Conservation (phyloP, 805 yeast genomes). For the Pichia manshurica region DNA sequence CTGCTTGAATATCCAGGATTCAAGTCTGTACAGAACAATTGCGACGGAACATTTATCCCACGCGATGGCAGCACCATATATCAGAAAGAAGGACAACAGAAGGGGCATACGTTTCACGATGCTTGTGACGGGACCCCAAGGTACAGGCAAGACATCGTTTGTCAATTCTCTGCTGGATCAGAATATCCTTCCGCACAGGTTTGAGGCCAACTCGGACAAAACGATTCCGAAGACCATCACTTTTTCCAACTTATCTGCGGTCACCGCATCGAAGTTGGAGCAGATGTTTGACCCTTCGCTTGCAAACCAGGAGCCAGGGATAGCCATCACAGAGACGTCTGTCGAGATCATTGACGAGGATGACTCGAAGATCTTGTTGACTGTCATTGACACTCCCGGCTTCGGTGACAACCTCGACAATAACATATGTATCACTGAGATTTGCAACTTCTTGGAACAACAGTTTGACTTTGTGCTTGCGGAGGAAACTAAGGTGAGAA, state of each 20-base stretch:
- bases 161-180: conserved; percentile 62
- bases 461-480: conserved; percentile 75
- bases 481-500: conserved; percentile 79
- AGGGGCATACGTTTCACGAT: conserved; percentile 71
- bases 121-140: conserved; percentile 67
- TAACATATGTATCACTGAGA: conserved; percentile 59
- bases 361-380: conserved; percentile 47
- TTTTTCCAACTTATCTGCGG: conserved; percentile 54
- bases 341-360: conserved; percentile 60
- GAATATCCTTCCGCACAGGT: conserved; percentile 55
- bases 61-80: conserved; percentile 12
- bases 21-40: no score
- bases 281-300: conserved; percentile 55
- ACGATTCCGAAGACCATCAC: conserved; percentile 44
- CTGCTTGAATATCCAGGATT: no score
- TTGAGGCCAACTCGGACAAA: conserved; percentile 25
- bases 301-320: conserved; percentile 67
- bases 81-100: conserved; percentile 61
- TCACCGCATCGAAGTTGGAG: conserved; percentile 51
- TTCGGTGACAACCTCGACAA: conserved; percentile 57
- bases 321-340: conserved; percentile 62
- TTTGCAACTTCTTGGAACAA: conserved; percentile 61
- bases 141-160: conserved; percentile 75
- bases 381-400: conserved; percentile 56
- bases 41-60: no score